phyloP scores from a whole-genome alignment of 148 eudicot genomes.

The Camellia japonica region DNA sequence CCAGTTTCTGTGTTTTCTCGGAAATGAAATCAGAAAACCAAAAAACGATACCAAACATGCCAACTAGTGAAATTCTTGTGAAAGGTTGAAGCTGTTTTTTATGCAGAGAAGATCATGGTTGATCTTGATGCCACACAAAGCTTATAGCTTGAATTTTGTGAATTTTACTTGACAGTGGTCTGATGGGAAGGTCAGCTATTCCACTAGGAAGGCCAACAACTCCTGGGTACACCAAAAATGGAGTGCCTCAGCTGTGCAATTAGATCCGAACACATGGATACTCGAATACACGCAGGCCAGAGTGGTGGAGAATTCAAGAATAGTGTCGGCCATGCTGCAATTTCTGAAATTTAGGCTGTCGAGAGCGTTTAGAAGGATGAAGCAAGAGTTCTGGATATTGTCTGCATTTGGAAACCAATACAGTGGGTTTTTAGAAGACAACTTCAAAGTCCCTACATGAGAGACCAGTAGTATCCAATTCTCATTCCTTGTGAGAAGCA shows the following conservation, averaged over 20 bases:
- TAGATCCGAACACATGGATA: slow-evolving; percentile 65
- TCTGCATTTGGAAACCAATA: slow-evolving; percentile 19
- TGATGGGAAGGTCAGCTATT: slow-evolving; percentile 30
- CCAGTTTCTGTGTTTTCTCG: too few relatives aligned
- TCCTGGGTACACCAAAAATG: slow-evolving; percentile 62
- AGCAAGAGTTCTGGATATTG: slow-evolving; percentile 47
- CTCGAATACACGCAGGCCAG: slow-evolving; percentile 49
- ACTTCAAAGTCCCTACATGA: slow-evolving; percentile 41
- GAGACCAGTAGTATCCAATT: slow-evolving; percentile 11
- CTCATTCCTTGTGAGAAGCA: slow-evolving; percentile 29
- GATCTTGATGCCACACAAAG: background rate
- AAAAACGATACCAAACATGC: too few relatives aligned
- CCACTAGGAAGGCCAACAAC: slow-evolving; percentile 33
- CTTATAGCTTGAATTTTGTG: slow-evolving; percentile 2
- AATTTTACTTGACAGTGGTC: slow-evolving; percentile 48
- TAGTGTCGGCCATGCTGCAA: slow-evolving; percentile 31
- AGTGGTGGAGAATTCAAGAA: slow-evolving; percentile 39
- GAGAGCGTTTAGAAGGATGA: slow-evolving; percentile 34
- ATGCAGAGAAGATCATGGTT: too few relatives aligned
- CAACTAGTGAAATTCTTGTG: too few relatives aligned
- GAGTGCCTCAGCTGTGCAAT: slow-evolving; percentile 58
- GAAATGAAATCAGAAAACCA: too few relatives aligned
- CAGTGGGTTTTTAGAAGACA: slow-evolving; percentile 9
- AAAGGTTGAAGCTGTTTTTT: too few relatives aligned
- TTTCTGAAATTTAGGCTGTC: slow-evolving; percentile 44